A percentile compares a stretch with the other conserved stretches of the same genome.
Conservation (phyloP, 768 basidiomycete genomes). For the Rhodocollybia butyracea region DNA sequence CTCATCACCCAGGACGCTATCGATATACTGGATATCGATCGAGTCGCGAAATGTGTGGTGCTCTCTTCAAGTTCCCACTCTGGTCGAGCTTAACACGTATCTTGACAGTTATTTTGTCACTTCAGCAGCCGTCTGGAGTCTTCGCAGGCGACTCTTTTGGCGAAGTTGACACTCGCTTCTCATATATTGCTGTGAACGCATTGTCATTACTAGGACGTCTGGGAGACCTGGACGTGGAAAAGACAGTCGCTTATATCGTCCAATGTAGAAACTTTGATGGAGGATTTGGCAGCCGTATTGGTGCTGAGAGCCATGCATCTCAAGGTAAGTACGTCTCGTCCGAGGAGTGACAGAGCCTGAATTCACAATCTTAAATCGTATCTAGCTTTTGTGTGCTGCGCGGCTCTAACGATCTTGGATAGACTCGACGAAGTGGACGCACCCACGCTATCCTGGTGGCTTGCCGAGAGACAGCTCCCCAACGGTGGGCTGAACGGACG, state of each 20-base stretch:
- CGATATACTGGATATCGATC: conserved; percentile 63
- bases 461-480: conserved; percentile 89
- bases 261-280: conserved; percentile 93
- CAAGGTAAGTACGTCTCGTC: conserved; percentile 57
- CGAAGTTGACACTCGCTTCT: conserved; percentile 91
- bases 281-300: conserved; percentile 80
- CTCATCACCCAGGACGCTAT: conserved; percentile 81
- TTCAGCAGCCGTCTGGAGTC: conserved; percentile 83
- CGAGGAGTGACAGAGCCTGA: background rate
- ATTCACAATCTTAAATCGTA: background rate
- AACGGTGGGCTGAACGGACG: conserved; percentile 94
- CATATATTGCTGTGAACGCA: conserved; percentile 81
- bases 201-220: conserved; percentile 80
- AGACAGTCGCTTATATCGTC: conserved; percentile 67
- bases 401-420: conserved; percentile 84
- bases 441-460: conserved; percentile 88
- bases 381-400: conserved; percentile 87
- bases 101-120: conserved; percentile 69
- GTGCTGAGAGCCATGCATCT: conserved; percentile 90
- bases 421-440: conserved; percentile 74
- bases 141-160: conserved; percentile 91
- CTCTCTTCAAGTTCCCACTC: background rate
- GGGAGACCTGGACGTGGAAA: conserved; percentile 62
- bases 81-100: background rate
- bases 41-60: conserved; percentile 69